Evolutionary conservation across 306 rosid species (phyloP).

Genomic region (Cucumis hystrix): DNA sequence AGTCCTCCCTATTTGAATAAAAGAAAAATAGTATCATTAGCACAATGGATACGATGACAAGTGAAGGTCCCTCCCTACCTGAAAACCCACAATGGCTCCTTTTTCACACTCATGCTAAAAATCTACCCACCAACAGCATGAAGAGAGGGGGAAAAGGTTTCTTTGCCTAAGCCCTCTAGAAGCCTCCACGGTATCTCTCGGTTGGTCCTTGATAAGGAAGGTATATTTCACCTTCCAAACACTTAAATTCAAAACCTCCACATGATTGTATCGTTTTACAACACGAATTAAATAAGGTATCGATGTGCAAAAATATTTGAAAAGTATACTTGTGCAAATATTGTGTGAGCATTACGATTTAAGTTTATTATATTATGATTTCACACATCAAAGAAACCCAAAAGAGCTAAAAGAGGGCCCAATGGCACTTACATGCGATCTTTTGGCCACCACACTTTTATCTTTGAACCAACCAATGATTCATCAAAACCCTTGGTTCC

Average conservation of each 20-base stretch:
- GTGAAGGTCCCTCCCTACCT: background rate
- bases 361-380: background rate
- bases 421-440: slow-evolving; percentile 51
- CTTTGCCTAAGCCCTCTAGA: background rate
- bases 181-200: background rate
- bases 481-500: slow-evolving; percentile 28
- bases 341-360: background rate
- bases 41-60: background rate
- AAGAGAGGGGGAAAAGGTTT: background rate
- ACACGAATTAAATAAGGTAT: background rate
- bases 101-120: background rate
- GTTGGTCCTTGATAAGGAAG: background rate
- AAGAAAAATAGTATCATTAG: background rate
- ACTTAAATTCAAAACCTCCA: background rate
- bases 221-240: background rate
- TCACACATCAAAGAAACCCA: background rate
- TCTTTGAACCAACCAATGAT: slow-evolving; percentile 42
- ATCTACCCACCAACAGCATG: background rate
- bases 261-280: background rate
- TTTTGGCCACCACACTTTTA: slow-evolving; percentile 84
- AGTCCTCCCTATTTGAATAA: background rate
- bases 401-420: background rate
- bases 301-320: background rate
- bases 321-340: background rate
- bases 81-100: background rate